These are phyloP conservation scores for Sisymbrium irio DNA, from an alignment of 345 rosid species.

Conservation along the genomic window DNA sequence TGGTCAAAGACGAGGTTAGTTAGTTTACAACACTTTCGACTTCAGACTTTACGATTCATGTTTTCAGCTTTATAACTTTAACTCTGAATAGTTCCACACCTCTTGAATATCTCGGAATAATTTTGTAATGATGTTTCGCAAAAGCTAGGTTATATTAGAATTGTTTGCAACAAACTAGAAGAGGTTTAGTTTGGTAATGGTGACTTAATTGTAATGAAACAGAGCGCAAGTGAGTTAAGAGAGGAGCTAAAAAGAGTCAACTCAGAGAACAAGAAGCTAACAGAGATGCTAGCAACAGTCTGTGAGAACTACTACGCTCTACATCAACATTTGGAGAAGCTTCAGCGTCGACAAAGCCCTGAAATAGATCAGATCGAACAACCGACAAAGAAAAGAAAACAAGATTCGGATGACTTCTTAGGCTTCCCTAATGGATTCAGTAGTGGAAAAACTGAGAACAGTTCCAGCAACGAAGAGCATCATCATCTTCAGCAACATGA, in stretches of 20 bases:
- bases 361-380: background rate
- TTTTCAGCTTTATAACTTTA: background rate
- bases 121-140: background rate
- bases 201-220: constrained; percentile 8
- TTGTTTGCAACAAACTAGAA: background rate
- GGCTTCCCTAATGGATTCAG: constrained; percentile 30
- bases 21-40: background rate
- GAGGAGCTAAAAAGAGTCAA: constrained; percentile 51
- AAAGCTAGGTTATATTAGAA: background rate
- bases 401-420: constrained; percentile 31
- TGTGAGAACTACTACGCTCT: constrained; percentile 39
- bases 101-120: background rate
- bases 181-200: background rate
- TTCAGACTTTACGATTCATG: background rate
- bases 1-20: constrained; percentile 44
- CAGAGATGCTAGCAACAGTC: constrained; percentile 37
- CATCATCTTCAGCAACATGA: background rate
- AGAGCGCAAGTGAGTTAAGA: constrained; percentile 35
- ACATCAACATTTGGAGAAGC: constrained; percentile 36
- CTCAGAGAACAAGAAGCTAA: constrained; percentile 56
- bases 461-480: constrained; percentile 60
- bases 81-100: background rate
- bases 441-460: constrained; percentile 40
- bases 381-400: constrained; percentile 46
- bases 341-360: constrained; percentile 36